Percentiles rank a stretch among this genome's conserved stretches.
These are phyloP conservation scores for Coniella vitis DNA, from an alignment of 2,329 filamentous ascomycete genomes.

Conservation along the genomic window DNA sequence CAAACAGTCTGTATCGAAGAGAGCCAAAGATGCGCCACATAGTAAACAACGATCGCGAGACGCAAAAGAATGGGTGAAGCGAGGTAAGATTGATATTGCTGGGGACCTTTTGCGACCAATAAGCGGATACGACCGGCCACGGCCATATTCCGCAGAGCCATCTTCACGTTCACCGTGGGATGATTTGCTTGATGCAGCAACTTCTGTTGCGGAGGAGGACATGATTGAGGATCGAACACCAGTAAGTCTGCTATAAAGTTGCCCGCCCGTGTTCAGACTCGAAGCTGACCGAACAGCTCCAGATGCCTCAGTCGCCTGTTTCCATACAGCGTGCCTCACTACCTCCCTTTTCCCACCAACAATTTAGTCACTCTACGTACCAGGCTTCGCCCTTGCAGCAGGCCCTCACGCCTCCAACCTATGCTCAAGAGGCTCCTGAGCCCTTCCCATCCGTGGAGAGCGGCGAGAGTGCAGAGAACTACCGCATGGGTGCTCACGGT, in stretches of 20 bases:
- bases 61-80: slow-evolving; percentile 58
- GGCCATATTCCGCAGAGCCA: slow-evolving; percentile 77
- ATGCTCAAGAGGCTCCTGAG: slow-evolving; percentile 60
- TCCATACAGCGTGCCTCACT: slow-evolving; percentile 57
- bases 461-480: slow-evolving; percentile 63
- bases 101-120: slow-evolving; percentile 52
- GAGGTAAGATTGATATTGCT: slow-evolving; percentile 45
- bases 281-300: slow-evolving; percentile 28
- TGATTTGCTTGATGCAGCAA: slow-evolving; percentile 87
- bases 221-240: slow-evolving; percentile 86
- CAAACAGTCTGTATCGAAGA: slow-evolving; percentile 81
- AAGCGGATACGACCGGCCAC: slow-evolving; percentile 64
- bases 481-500: slow-evolving; percentile 61
- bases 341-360: slow-evolving; percentile 45
- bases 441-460: slow-evolving; percentile 88
- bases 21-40: slow-evolving; percentile 67
- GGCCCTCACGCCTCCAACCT: slow-evolving; percentile 76
- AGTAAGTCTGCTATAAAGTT: slow-evolving; percentile 43
- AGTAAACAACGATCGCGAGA: slow-evolving; percentile 69
- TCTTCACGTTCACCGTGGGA: slow-evolving; percentile 82
- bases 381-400: slow-evolving; percentile 88
- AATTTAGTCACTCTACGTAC: slow-evolving; percentile 56
- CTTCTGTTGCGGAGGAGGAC: slow-evolving; percentile 77
- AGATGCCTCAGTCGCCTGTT: slow-evolving; percentile 60
- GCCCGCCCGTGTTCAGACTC: slow-evolving; percentile 23